These are phyloP conservation scores for Sideroxylon spinosum DNA, from an alignment of 179 eudicot species.

Conservation along the genomic window DNA sequence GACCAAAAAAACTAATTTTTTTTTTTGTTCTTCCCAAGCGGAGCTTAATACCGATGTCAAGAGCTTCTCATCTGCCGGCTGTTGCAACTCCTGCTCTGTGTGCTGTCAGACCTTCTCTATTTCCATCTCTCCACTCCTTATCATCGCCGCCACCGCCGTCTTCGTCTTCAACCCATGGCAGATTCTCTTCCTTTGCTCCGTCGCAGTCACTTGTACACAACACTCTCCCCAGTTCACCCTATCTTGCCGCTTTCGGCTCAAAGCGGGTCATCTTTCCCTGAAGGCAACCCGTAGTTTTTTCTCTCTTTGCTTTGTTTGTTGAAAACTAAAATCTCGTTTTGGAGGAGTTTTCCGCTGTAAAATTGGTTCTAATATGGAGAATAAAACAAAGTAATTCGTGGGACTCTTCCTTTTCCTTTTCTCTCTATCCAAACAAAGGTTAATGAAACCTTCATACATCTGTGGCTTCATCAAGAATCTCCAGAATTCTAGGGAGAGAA, in stretches of 20 bases:
- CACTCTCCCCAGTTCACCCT: constrained; percentile 6
- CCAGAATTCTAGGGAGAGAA: too few relatives aligned
- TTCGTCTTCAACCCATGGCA: background rate
- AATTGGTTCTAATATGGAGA: background rate
- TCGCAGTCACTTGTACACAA: constrained; percentile 4
- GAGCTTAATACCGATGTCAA: background rate
- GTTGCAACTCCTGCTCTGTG: constrained; percentile 13
- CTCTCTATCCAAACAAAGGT: background rate
- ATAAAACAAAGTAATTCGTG: background rate
- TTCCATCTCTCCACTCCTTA: constrained; percentile 12
- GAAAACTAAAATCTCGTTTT: background rate
- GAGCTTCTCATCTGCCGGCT: constrained; percentile 13
- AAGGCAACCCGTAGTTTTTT: background rate
- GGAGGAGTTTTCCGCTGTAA: background rate
- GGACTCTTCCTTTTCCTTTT: background rate
- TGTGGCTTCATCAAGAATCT: too few relatives aligned
- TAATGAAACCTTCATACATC: too few relatives aligned
- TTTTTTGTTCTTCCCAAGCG: too few relatives aligned
- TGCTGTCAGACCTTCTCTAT: constrained; percentile 5
- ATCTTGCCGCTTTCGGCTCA: constrained; percentile 15
- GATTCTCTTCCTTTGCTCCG: constrained; percentile 4
- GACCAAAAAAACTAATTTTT: too few relatives aligned
- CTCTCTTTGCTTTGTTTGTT: background rate
- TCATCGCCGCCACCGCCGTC: background rate
- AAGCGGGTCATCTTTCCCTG: constrained; percentile 25